phyloP scores from a whole-genome alignment of 176 grass and related monocot genomes.

The Carex kokanica region DNA sequence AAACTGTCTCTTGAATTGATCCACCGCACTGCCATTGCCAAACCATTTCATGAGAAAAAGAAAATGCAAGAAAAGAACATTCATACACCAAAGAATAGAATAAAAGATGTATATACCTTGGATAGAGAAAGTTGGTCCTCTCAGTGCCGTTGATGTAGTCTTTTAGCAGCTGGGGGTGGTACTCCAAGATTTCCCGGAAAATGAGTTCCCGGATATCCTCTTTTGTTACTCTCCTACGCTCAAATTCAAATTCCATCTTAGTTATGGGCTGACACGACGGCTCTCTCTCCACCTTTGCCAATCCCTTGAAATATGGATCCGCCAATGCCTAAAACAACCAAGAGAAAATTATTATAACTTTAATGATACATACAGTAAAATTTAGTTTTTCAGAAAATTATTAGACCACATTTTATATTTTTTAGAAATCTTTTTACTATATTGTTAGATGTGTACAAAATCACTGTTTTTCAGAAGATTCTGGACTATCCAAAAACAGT shows the following conservation, averaged over 20 bases:
- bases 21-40: conserved; percentile 67
- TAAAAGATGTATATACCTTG: conserved; percentile 50
- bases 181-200: conserved; percentile 93
- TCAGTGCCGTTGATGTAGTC: conserved; percentile 90
- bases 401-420: no score
- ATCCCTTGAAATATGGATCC: conserved; percentile 92
- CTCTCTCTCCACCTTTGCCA: conserved; percentile 87
- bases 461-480: no score
- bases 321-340: conserved; percentile 56
- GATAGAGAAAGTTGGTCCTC: conserved; percentile 93
- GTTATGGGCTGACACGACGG: conserved; percentile 89
- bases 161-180: conserved; percentile 93
- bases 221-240: conserved; percentile 87
- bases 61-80: conserved; percentile 9
- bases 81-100: conserved; percentile 28
- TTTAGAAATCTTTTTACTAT: no score
- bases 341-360: not conserved
- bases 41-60: conserved; percentile 13
- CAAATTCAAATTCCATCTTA: conserved; percentile 99
- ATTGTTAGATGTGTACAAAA: no score
- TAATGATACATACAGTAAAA: not conserved
- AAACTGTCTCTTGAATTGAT: conserved; percentile 95
- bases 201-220: conserved; percentile 95
- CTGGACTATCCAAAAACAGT: no score
- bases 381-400: no score